phyloP scores from a whole-genome alignment of 179 eudicot genomes.

The Beta lomatogona region DNA sequence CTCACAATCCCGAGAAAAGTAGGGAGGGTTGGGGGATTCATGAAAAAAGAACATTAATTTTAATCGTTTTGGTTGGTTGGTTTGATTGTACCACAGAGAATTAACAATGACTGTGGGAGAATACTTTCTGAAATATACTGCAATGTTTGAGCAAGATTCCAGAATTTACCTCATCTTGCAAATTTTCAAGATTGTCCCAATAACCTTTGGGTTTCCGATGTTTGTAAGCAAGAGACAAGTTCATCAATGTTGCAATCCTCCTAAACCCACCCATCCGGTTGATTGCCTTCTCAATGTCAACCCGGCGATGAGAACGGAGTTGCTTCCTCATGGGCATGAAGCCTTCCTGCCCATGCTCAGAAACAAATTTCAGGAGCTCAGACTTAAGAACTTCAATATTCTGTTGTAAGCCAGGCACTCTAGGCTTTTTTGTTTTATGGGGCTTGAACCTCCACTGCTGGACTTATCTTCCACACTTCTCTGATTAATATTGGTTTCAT shows the following conservation, averaged over 20 bases:
- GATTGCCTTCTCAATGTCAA: constrained; percentile 97
- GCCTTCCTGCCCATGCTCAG: constrained; percentile 89
- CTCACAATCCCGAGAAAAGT: no score
- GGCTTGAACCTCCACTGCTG: constrained; percentile 33
- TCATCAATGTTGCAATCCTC: constrained; percentile 75
- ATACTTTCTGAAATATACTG: background rate
- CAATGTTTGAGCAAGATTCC: background rate
- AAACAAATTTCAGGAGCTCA: constrained; percentile 70
- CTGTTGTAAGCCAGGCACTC: constrained; percentile 87
- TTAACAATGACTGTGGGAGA: no score
- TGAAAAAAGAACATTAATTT: no score
- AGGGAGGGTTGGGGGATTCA: no score
- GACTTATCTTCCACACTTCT: constrained; percentile 18
- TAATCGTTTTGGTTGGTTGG: no score
- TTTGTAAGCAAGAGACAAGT: constrained; percentile 93
- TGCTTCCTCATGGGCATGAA: constrained; percentile 99
- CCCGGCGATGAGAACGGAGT: constrained; percentile 79
- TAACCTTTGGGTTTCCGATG: constrained; percentile 96
- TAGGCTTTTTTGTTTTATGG: constrained; percentile 62
- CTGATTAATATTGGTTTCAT: constrained; percentile 14
- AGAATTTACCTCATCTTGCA: constrained; percentile 77
- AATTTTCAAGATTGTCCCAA: constrained; percentile 91
- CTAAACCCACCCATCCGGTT: constrained; percentile 95
- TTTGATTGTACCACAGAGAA: no score
- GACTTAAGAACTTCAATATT: constrained; percentile 84